Base-by-base conservation (phyloP, 768 basidiomycete genomes). In the Amanita phalloides region DNA sequence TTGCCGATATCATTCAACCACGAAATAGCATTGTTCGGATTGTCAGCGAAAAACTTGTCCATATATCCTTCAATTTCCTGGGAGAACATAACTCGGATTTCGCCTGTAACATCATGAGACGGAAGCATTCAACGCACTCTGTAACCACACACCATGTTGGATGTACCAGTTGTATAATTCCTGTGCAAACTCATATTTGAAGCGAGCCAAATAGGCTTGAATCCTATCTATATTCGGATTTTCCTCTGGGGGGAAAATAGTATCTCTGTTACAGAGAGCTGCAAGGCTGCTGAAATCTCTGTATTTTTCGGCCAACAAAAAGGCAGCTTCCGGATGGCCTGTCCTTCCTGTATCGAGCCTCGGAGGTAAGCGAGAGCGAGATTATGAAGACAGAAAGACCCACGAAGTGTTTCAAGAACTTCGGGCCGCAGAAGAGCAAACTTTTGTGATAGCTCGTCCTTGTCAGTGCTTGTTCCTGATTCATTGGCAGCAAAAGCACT, bases 161-260 rank as follows among this genome's bases (percentile, higher is more conserved):
- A 95, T 86, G 64, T 90, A 95, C 88, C 88, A 96, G 60, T 81
- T 78, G 61, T 89, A 94, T n/a, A 96, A 73, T 60, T 90, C 84
- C n/a, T 75, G 81, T 0, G 92, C 86, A 57, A 97, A 98, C 10
- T 79, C 81, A 32, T 90, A 82, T 46, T 84, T 79, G 67, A 86
- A 95, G 59, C 73, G 75, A 42, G 86, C 76, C 53, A 93, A 79
- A 65, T 92, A 96, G 4, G 64, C 62, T 58, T 83, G 77, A 14
- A 92, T 83, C 17, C 81, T 72, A 23, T 67, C 61, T 1, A 72
- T 71, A 58, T 86, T 72, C 1, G 85, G 82, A 58, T 87, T 89
- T 37, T 77, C 69, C 45, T 82, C 66, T 1, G 81, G 80, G 6
- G 77, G 81, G 56, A 72, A 88, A 25, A 82, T 80, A 38, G 66